phyloP scores from a whole-genome alignment of 1,284 basidiomycete species.

The Spongispora temasekensis region DNA sequence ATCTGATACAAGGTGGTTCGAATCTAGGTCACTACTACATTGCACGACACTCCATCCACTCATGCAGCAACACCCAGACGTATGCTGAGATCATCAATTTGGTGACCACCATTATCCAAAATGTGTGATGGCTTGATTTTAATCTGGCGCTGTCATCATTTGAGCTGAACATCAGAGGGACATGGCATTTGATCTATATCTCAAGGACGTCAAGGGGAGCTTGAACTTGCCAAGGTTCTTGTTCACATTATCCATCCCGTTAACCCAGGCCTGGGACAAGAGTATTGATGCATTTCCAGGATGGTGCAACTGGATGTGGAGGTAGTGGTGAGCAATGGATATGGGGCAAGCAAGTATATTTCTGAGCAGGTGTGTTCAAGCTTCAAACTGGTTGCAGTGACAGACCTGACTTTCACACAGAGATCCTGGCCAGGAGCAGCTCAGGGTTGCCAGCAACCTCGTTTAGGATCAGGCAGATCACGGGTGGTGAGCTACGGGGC shows the following conservation, averaged over 20 bases:
- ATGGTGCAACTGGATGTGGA: slow-evolving; percentile 14
- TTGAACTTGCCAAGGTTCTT: slow-evolving; percentile 23
- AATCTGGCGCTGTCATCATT: slow-evolving; percentile 37
- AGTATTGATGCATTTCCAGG: slow-evolving; percentile 19
- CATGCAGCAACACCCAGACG: slow-evolving; percentile 13
- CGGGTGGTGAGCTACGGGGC: slow-evolving; percentile 16
- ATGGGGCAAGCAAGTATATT: slow-evolving; percentile 26
- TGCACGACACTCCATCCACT: not conserved
- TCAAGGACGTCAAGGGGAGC: slow-evolving; percentile 18
- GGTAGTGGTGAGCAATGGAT: slow-evolving; percentile 17
- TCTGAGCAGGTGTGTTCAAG: slow-evolving; percentile 24
- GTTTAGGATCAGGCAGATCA: slow-evolving; percentile 25
- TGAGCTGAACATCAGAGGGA: slow-evolving; percentile 32
- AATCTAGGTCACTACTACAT: slow-evolving; percentile 24
- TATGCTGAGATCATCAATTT: slow-evolving; percentile 26
- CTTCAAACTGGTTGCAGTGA: not conserved
- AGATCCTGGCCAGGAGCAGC: slow-evolving; percentile 24
- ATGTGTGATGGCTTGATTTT: slow-evolving; percentile 40
- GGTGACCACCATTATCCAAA: slow-evolving; percentile 33
- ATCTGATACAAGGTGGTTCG: not conserved
- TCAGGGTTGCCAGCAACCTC: slow-evolving; percentile 17
- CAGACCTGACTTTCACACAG: not conserved
- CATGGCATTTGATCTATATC: slow-evolving; percentile 36
- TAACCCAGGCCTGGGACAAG: slow-evolving; percentile 23
- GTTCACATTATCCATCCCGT: slow-evolving; percentile 33